Evolutionary conservation across 2,329 filamentous ascomycete genomes (phyloP), one percentile per base, ranked within the genome.

Genomic region (Phaeosphaeriaceae sp.): DNA sequence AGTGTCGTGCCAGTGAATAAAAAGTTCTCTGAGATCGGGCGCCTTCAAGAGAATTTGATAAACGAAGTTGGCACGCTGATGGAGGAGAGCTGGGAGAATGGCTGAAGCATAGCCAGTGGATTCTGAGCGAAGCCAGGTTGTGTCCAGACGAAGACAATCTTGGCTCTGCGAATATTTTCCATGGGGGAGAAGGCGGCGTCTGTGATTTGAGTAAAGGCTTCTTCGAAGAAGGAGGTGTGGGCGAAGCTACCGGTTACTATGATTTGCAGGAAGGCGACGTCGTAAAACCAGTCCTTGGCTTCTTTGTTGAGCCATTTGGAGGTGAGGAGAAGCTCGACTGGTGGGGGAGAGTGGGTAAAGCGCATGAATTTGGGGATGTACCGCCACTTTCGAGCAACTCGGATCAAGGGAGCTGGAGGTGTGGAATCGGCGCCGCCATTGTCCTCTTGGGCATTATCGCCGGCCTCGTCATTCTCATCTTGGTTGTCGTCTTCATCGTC

Each of bases 1-100:
- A 6, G 68, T 66, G 44, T 73, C 68, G 45, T 71, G 58, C 69
- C 68, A 73, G 23, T 67, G 52, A n/a, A 73, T 58, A 4, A 43
- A 26, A 1, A 73, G 45, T 13, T 67, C 47, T 18, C 52, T 46
- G 11, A 73, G 60, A 15, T 61, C 49, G 0, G 68, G 66, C 4
- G 68, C 64, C 23, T 57, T 54, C 6, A 41, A 34, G 11, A 72
- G 50, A 21, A 71, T 66, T 15, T 59, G 20, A 20, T 55, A 33
- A 23, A 71, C 61, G 32, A 63, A 64, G 3, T 40, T 32, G 12
- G 58, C 56, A 9, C 70, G 67, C 40, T 63, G 46, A n/a, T 52
- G 42, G 9, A 72, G 57, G 7, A 70, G 42, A 13, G 60, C 61
- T 8, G 63, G 64, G 29, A 68, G 71, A 32, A 72, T 59, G 17